Conservation (phyloP, 2,329 filamentous ascomycete species). For the Knoxdaviesia capensis region DNA sequence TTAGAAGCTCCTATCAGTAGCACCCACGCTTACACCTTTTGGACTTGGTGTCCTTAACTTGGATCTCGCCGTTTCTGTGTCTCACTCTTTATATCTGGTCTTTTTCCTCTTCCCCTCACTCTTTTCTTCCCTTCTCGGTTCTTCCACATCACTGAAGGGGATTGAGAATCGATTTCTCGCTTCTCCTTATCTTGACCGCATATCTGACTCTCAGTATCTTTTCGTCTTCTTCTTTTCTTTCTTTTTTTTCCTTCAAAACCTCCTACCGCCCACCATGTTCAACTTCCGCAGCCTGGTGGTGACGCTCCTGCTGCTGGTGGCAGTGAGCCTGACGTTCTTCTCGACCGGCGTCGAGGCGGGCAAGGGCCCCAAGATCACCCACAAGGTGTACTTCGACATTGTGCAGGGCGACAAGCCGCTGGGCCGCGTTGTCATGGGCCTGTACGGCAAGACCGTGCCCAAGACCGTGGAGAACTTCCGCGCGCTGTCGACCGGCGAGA, state of each 20-base stretch:
- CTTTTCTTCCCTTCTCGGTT: too few relatives aligned
- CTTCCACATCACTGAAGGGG: too few relatives aligned
- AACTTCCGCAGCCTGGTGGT: constrained; percentile 50
- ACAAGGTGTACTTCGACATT: constrained; percentile 87
- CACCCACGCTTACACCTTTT: too few relatives aligned
- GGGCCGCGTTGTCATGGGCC: constrained; percentile 59
- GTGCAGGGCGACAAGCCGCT: constrained; percentile 52
- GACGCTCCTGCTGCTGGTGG: constrained; percentile 56
- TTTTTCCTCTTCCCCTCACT: too few relatives aligned
- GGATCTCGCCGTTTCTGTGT: too few relatives aligned
- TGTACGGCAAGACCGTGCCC: constrained; percentile 75
- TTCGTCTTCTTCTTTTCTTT: neutral
- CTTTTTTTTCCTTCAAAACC: constrained; percentile 5
- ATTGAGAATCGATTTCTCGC: too few relatives aligned
- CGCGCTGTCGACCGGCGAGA: constrained; percentile 65
- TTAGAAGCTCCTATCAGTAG: too few relatives aligned
- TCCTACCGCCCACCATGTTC: constrained; percentile 39
- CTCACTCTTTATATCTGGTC: too few relatives aligned
- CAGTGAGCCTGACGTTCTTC: constrained; percentile 56
- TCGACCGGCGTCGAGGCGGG: constrained; percentile 51
- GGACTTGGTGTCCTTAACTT: too few relatives aligned
- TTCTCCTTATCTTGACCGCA: too few relatives aligned
- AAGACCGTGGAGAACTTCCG: constrained; percentile 59
- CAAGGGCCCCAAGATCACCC: constrained; percentile 86
- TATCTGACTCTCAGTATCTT: neutral